These are phyloP conservation scores for Leptographium flavum DNA, from an alignment of 2,329 filamentous ascomycete genomes.

Conservation along the genomic window DNA sequence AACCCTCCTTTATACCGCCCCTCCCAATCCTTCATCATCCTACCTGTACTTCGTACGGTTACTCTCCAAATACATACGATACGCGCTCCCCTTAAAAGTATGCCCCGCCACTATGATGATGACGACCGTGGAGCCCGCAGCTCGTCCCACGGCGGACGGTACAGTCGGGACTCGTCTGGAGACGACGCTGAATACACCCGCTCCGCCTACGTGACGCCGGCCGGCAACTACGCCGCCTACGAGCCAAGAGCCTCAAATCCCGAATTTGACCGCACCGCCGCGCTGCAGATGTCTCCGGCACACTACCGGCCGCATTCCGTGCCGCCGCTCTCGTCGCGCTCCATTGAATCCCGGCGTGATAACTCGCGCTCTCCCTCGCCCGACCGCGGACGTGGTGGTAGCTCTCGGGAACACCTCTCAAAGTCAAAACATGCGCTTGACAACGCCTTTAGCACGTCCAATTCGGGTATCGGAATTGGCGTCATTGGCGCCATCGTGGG, in stretches of 20 bases:
- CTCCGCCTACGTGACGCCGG: conserved; percentile 4
- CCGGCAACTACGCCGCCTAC: conserved; percentile 26
- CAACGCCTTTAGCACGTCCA: conserved; percentile 32
- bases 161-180: background rate
- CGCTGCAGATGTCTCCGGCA: conserved; percentile 14
- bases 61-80: background rate
- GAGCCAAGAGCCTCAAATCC: conserved; percentile 8
- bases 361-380: conserved; percentile 4
- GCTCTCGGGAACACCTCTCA: conserved; percentile 19
- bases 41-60: background rate
- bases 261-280: conserved; percentile 6
- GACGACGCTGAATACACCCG: background rate
- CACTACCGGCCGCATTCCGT: conserved; percentile 16
- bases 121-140: conserved; percentile 16
- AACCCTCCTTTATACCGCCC: background rate
- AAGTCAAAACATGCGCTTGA: conserved; percentile 27
- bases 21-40: background rate
- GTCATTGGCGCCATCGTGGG: conserved; percentile 40
- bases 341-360: conserved; percentile 1
- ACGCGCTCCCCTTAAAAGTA: background rate
- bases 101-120: conserved; percentile 13
- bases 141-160: conserved; percentile 2
- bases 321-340: conserved; percentile 10
- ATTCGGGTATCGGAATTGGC: conserved; percentile 33
- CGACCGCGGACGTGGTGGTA: background rate